Conservation (phyloP, 176 grass and related monocot genomes). For the Tuctoria greenei region DNA sequence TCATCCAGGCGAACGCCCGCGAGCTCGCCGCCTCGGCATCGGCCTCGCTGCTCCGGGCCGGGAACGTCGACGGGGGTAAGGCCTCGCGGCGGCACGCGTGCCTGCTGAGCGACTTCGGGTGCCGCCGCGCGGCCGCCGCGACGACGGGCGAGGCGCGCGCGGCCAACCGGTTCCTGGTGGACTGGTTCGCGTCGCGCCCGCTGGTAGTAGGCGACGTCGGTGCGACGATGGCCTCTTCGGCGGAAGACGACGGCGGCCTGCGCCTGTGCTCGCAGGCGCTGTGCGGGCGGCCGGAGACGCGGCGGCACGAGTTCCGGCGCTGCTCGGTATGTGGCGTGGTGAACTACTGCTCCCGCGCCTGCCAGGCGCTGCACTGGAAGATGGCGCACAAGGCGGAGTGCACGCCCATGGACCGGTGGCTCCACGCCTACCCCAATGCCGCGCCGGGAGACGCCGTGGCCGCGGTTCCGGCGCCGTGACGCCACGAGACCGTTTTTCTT, state of each 20-base stretch:
- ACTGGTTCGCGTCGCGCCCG: not conserved
- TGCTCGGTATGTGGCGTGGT: not conserved
- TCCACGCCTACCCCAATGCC: not conserved
- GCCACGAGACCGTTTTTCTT: not conserved
- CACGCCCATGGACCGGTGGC: not conserved
- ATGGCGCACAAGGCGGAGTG: not conserved
- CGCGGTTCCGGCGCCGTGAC: not conserved
- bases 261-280: not conserved
- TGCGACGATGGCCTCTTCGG: not conserved
- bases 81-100: not conserved
- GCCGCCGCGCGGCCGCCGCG: not conserved
- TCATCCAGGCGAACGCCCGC: not conserved
- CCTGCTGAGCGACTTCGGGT: not conserved
- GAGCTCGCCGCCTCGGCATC: not conserved
- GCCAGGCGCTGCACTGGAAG: conserved; percentile 3
- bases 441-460: not conserved
- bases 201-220: not conserved
- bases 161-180: not conserved
- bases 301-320: not conserved
- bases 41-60: not conserved
- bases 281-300: not conserved
- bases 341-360: not conserved
- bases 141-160: not conserved
- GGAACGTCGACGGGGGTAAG: not conserved
- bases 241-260: not conserved